These are phyloP conservation scores for Stramenopiles sp. DNA, from an alignment of 352 stramenopile species.

Conservation along the genomic window DNA sequence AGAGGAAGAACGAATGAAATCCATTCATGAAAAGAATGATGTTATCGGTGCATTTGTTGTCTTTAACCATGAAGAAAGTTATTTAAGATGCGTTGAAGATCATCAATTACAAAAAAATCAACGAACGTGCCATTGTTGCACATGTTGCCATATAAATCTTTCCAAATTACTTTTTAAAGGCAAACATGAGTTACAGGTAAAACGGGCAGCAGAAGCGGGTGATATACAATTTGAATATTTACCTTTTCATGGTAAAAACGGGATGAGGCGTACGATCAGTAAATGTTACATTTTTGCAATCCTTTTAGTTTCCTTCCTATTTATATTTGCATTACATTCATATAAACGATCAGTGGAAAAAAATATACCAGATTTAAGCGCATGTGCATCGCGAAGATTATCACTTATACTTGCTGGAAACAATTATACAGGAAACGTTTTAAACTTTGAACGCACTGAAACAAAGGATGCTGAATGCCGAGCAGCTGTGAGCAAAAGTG, in stretches of 20 bases:
- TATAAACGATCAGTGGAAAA: not conserved
- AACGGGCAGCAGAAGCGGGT: not conserved
- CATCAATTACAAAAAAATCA: not conserved
- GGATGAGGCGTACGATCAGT: not conserved
- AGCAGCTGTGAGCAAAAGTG: not conserved
- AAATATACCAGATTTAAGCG: not conserved
- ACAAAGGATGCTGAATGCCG: not conserved
- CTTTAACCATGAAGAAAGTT: constrained; percentile 4
- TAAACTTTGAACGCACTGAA: not conserved
- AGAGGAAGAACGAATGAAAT: not conserved
- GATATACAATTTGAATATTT: constrained; percentile 3
- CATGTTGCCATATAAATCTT: not conserved
- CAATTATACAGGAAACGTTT: not conserved
- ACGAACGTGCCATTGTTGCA: not conserved
- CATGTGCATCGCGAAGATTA: not conserved
- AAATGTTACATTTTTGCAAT: not conserved
- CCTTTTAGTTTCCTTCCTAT: not conserved
- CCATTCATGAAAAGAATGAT: not conserved
- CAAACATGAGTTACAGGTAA: not conserved
- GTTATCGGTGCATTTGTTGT: not conserved
- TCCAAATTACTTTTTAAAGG: not conserved
- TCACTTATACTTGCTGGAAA: not conserved
- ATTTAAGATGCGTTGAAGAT: not conserved
- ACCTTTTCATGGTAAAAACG: not conserved
- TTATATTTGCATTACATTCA: not conserved